phyloP scores from a whole-genome alignment of 2,329 filamentous ascomycete species.

The Colletotrichum destructivum region DNA sequence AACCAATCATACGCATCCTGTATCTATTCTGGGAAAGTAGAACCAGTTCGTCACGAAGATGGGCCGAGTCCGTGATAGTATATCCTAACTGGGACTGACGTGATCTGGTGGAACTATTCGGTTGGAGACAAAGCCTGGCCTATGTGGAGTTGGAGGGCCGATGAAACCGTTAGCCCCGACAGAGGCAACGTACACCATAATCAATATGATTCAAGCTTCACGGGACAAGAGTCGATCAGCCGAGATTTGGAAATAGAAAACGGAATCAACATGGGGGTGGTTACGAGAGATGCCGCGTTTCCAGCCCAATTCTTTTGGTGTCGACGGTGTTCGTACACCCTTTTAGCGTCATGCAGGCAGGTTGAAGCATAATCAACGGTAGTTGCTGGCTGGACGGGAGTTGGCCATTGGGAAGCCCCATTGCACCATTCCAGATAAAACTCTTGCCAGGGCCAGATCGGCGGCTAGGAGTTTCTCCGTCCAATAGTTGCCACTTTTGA shows the following conservation, averaged over 20 bases:
- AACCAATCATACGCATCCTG: neutral
- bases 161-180: constrained; percentile 36
- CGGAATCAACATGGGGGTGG: neutral
- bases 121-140: constrained; percentile 1
- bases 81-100: neutral
- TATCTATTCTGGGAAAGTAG: constrained; percentile 30
- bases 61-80: neutral
- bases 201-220: constrained; percentile 30
- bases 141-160: constrained; percentile 13
- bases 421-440: constrained; percentile 20
- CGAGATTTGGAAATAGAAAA: constrained; percentile 20
- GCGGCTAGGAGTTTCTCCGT: constrained; percentile 25
- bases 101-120: constrained; percentile 1
- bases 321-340: neutral
- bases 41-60: constrained; percentile 30
- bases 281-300: neutral
- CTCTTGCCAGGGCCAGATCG: constrained; percentile 14
- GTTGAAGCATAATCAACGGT: constrained; percentile 29
- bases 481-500: constrained; percentile 21
- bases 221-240: constrained; percentile 21
- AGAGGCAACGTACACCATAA: constrained; percentile 33
- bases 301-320: constrained; percentile 5
- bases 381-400: neutral
- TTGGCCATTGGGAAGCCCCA: neutral
- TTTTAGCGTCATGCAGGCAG: constrained; percentile 25